Evolutionary conservation across 2,329 filamentous ascomycete genomes (phyloP).

Genomic region (Curvularia sp.): DNA sequence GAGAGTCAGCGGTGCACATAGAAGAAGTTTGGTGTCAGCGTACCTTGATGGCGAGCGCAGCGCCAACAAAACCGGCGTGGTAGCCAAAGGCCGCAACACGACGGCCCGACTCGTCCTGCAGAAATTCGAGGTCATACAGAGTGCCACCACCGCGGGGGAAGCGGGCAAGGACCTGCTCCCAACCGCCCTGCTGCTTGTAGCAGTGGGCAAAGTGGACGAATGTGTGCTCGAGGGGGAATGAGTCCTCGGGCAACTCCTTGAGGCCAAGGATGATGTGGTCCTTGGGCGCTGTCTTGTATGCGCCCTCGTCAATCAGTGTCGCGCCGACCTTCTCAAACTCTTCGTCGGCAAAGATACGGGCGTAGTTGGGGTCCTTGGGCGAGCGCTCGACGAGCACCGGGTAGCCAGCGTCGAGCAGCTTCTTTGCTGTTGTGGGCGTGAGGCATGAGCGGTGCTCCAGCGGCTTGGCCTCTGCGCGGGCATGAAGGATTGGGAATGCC

Average conservation of each 20-base stretch:
- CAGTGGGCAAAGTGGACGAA: constrained; percentile 54
- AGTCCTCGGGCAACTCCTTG: constrained; percentile 52
- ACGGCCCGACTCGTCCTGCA: constrained; percentile 74
- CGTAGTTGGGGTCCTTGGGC: constrained; percentile 47
- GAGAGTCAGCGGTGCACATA: constrained; percentile 14
- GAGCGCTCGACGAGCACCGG: constrained; percentile 51
- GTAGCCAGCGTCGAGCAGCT: constrained; percentile 52
- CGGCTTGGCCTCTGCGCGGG: constrained; percentile 52
- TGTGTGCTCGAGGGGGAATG: constrained; percentile 50
- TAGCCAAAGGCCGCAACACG: constrained; percentile 74
- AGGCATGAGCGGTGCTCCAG: constrained; percentile 52
- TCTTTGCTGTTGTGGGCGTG: constrained; percentile 50
- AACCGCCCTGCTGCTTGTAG: constrained; percentile 58
- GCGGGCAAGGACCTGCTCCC: constrained; percentile 79
- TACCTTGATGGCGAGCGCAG: constrained; percentile 54
- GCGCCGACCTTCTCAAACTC: constrained; percentile 51
- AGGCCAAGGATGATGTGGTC: constrained; percentile 53
- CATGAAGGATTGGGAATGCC: constrained; percentile 50
- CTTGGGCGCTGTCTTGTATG: constrained; percentile 48
- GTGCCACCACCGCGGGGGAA: constrained; percentile 79
- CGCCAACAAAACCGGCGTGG: constrained; percentile 56
- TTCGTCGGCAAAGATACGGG: constrained; percentile 52
- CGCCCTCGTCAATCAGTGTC: constrained; percentile 48
- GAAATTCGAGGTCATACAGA: constrained; percentile 86
- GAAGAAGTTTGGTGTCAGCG: not conserved